A percentile compares a stretch with the other conserved stretches of the same genome.
phyloP scores from a whole-genome alignment of 805 yeast genomes.

The Yarrowia porcina region DNA sequence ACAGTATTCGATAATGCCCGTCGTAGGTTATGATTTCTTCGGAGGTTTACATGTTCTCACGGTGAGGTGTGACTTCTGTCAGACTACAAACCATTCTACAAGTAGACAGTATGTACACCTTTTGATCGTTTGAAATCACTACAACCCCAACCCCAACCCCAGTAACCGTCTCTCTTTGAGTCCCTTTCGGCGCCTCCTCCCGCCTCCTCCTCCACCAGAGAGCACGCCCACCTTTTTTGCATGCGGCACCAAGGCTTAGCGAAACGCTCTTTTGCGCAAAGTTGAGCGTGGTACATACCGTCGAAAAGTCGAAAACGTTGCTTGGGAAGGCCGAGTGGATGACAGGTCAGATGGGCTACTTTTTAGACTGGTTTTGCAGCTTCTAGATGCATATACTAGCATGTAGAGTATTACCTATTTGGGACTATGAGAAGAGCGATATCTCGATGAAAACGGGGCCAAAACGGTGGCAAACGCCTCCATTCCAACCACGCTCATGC shows the following conservation, averaged over 20 bases:
- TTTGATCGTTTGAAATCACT: too few relatives aligned
- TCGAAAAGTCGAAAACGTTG: background rate
- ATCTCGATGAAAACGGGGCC: too few relatives aligned
- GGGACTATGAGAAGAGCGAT: background rate
- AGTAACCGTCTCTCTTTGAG: too few relatives aligned
- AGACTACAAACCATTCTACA: too few relatives aligned
- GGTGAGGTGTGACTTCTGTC: too few relatives aligned
- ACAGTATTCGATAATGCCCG: background rate
- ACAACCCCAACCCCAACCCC: too few relatives aligned
- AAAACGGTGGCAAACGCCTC: background rate
- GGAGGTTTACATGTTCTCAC: too few relatives aligned
- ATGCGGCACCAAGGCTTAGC: conserved; percentile 21
- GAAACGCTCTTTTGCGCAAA: background rate
- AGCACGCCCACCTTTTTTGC: conserved; percentile 3
- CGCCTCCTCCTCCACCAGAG: background rate
- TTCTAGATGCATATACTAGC: background rate
- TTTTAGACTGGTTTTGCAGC: background rate
- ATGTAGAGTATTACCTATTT: background rate
- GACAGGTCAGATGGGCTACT: background rate
- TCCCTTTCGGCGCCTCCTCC: too few relatives aligned
- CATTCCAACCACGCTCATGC: background rate
- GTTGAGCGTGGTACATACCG: too few relatives aligned
- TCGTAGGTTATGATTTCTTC: conserved; percentile 17
- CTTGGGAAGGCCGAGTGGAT: too few relatives aligned
- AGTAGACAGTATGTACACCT: too few relatives aligned